Base-by-base conservation (phyloP, 2,329 filamentous ascomycete genomes). In the Botrytis fabae region DNA sequence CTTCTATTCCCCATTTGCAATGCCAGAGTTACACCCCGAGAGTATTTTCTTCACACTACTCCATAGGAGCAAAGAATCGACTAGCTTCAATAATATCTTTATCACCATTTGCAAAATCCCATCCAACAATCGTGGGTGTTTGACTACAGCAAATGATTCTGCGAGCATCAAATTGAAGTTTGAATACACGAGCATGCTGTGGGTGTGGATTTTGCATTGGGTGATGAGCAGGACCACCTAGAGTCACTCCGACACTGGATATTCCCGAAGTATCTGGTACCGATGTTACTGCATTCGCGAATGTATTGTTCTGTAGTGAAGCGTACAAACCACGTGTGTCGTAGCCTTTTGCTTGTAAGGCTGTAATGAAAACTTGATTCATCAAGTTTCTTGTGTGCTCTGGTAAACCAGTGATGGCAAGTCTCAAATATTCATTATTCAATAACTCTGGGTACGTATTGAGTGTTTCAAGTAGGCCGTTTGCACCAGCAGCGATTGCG, bases 101-200 rank as follows among this genome's bases (percentile, higher is more conserved):
- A 76, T 99, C 95, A 7, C 90, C 92, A 77, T 94, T 93, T 74
- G 94, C 96, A 86, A 98, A 99, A 82, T 99, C 96, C 96, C 96
- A 99, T 0, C 95, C 96, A 0, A 98, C 94, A 79, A 99, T 98
- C 25, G 92, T 90, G 57, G 91, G 91, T 73, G 96, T 94, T 81
- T 98, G 95, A 76, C 93, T 96, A 81, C 95, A 98, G 84, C 95
- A 98, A 71, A 99, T 92, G 77, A 99, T 97, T 78, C 95, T 91
- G 35, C 94, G 89, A 0, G 94, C 93, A 80, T 99, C 96, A 78
- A 98, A 99, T 81, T 99, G 96, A 51, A 98, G 86, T 83, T 99
- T 99, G 85, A 98, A 99, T 4, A 99, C 93, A 38, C 96, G 74
- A 5, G 76, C 78, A 75, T 79, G 79, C 68, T 75, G 78, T 42